Base-by-base conservation (phyloP, 306 rosid genomes). In the Inga oerstediana region DNA sequence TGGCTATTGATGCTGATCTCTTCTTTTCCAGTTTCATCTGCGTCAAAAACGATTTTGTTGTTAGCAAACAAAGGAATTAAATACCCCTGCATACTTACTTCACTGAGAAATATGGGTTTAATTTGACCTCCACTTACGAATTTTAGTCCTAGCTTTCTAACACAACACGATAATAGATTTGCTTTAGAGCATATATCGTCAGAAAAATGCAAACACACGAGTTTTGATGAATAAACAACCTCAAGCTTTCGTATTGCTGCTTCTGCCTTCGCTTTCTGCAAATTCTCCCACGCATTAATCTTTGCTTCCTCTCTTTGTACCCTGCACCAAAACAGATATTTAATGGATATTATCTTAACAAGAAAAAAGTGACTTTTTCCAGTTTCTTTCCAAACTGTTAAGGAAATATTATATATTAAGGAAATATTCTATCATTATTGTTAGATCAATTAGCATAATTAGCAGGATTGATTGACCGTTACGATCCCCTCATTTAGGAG, bases 241-340 rank as follows among this genome's bases (percentile, higher is more conserved):
- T 95, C 98, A 3, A 95, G 98, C 89, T 91, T 89, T 75, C 89
- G 83, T 30, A 93, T 88, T 52, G 89, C 91, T 52, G 95, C 95
- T 91, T 95, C 98, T 27, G 98, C 98, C 82, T 92, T 92, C 59
- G 97, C 98, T 74, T 87, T 90, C 88, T 95, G 98, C 87, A 90
- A 86, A 83, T 92, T 89, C 84, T 95, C 98, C 98, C 98, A 93
- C 3, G 98, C 98, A 74, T 58, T 66, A 70, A 95, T 93, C 86
- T 92, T 95, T 79, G 98, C 92, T 85, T 93, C 98, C 88, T 95
- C 93, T 79, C 94, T 90, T 74, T 88, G 88, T 88, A 78, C 56
- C 84, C 98, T 95, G 91, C 78, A 58, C 22, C 74, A 65, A 46
- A 56, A 72, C 20, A 56, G 1, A 46, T 72, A 4, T 76, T 48